phyloP scores from a whole-genome alignment of 148 eudicot genomes.

The Selenicereus undatus region DNA sequence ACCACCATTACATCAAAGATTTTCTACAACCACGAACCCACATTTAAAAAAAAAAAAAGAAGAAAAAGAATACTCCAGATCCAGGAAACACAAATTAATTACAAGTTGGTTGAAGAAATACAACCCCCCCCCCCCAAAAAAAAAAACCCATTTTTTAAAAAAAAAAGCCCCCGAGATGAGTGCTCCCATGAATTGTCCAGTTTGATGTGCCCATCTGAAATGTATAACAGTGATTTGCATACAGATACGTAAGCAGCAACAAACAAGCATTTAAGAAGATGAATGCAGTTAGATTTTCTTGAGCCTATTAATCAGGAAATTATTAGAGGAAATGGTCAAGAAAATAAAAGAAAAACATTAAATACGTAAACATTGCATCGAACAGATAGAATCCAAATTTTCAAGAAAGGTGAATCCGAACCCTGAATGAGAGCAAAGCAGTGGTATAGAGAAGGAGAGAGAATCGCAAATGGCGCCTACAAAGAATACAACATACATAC shows the following conservation, averaged over 20 bases:
- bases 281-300: too few species aligned
- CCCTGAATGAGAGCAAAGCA: neutral
- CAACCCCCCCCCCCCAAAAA: too few species aligned
- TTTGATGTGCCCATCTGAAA: too few species aligned
- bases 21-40: neutral
- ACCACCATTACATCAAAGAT: neutral
- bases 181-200: too few species aligned
- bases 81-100: neutral
- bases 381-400: neutral
- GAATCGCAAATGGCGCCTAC: neutral
- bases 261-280: too few species aligned
- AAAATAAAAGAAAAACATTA: neutral
- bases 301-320: neutral
- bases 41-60: neutral
- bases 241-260: too few species aligned
- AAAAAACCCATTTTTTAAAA: too few species aligned
- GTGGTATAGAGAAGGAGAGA: neutral
- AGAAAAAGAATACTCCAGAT: neutral
- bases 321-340: neutral
- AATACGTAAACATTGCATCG: neutral
- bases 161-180: too few species aligned
- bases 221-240: too few species aligned
- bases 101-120: neutral
- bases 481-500: too few species aligned
- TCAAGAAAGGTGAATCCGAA: neutral